These are phyloP conservation scores for Penicillium capsulatum DNA, from an alignment of 2,329 filamentous ascomycete genomes.

Conservation along the genomic window DNA sequence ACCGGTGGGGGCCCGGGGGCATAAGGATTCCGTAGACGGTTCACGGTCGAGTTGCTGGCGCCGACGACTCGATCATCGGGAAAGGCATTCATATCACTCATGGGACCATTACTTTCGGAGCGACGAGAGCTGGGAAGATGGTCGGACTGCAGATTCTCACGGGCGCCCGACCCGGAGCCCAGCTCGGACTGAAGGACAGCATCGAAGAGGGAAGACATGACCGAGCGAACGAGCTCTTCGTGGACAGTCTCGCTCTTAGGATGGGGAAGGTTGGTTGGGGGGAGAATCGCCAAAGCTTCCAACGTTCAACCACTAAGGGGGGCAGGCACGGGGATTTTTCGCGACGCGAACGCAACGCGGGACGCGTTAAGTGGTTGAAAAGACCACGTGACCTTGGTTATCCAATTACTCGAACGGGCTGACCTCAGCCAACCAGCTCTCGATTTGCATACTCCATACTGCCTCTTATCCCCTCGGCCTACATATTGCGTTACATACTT, in stretches of 20 bases:
- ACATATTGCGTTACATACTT: no score
- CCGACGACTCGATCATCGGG: conserved; percentile 61
- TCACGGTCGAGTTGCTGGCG: conserved; percentile 47
- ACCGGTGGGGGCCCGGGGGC: conserved; percentile 55
- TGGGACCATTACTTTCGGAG: conserved; percentile 48
- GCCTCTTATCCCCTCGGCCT: no score
- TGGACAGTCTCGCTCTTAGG: conserved; percentile 3
- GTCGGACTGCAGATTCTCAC: conserved; percentile 34
- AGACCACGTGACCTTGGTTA: not conserved
- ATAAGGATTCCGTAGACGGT: conserved; percentile 48
- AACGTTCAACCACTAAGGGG: no score
- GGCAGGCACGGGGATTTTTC: not conserved
- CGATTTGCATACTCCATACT: no score
- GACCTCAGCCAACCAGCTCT: no score
- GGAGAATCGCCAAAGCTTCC: not conserved
- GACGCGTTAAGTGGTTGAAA: conserved; percentile 10
- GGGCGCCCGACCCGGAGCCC: conserved; percentile 33
- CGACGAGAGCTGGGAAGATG: conserved; percentile 52
- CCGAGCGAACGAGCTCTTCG: conserved; percentile 13
- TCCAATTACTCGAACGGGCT: not conserved
- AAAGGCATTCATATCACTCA: conserved; percentile 56
- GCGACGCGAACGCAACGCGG: not conserved
- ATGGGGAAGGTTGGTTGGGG: conserved; percentile 3
- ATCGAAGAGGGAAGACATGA: conserved; percentile 42
- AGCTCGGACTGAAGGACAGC: conserved; percentile 42